Evolutionary conservation across 495 filamentous ascomycete species (phyloP).

Genomic region (Margaritispora aquatica): DNA sequence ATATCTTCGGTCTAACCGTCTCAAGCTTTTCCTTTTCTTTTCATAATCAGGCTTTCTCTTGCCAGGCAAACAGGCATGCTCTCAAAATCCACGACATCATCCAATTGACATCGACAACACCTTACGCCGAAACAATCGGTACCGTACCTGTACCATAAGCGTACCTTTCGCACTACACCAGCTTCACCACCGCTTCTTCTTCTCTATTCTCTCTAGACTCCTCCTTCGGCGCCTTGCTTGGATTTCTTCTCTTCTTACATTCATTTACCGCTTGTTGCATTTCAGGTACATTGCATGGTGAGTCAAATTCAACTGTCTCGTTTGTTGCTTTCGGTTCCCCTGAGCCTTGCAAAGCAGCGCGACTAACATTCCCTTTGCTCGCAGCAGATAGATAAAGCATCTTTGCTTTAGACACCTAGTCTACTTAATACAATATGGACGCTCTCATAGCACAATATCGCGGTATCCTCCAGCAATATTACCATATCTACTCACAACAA

Average conservation of each 20-base stretch:
- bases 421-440: constrained; percentile 7
- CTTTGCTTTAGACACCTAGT: constrained; percentile 12
- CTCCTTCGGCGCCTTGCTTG: not conserved
- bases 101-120: not conserved
- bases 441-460: constrained; percentile 18
- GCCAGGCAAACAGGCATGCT: not conserved
- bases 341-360: not conserved
- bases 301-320: not conserved
- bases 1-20: not conserved
- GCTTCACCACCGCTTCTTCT: not conserved
- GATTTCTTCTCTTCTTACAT: constrained; percentile 9
- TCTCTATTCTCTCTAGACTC: not conserved
- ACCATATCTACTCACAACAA: constrained; percentile 19
- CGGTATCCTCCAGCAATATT: constrained; percentile 16
- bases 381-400: constrained; percentile 22
- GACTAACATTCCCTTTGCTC: constrained; percentile 1
- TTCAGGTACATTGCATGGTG: constrained; percentile 24
- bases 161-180: not conserved
- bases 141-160: too few relatives aligned
- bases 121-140: too few relatives aligned
- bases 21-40: not conserved
- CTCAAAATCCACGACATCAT: not conserved
- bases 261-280: constrained; percentile 8
- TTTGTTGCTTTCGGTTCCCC: not conserved
- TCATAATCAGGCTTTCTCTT: not conserved